These are phyloP conservation scores for Verticillium isaacii DNA, from an alignment of 2,329 filamentous ascomycete genomes.

Conservation along the genomic window DNA sequence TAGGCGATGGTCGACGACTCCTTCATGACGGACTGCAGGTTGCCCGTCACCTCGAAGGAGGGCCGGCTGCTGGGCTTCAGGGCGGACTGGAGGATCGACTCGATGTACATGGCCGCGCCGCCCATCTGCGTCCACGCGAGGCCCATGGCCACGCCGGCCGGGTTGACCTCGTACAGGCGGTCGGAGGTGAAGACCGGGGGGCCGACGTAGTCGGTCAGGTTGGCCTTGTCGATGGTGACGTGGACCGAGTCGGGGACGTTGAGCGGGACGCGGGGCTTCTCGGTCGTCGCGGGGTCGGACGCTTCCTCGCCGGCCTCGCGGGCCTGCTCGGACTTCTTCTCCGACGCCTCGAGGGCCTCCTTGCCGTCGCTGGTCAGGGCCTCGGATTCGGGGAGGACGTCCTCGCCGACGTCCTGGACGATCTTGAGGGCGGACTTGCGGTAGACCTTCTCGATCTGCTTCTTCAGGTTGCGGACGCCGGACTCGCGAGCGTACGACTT, in stretches of 20 bases:
- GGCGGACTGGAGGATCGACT: slow-evolving; percentile 86
- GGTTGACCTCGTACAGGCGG: slow-evolving; percentile 88
- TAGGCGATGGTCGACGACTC: slow-evolving; percentile 94
- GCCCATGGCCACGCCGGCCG: slow-evolving; percentile 94
- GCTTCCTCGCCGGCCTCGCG: slow-evolving; percentile 27
- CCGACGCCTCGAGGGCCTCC: slow-evolving; percentile 64
- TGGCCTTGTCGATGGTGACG: slow-evolving; percentile 80
- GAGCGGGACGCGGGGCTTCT: slow-evolving; percentile 69
- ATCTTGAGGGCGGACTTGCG: slow-evolving; percentile 96
- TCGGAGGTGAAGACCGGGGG: slow-evolving; percentile 95
- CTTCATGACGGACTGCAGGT: slow-evolving; percentile 96
- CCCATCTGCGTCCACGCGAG: slow-evolving; percentile 98
- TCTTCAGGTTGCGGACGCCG: slow-evolving; percentile 95
- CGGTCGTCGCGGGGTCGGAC: slow-evolving; percentile 26
- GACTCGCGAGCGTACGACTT: slow-evolving; percentile 98
- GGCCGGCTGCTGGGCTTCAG: slow-evolving; percentile 70
- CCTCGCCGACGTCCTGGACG: slow-evolving; percentile 87
- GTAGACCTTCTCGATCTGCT: slow-evolving; percentile 99
- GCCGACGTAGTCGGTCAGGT: slow-evolving; percentile 93
- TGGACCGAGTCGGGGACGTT: slow-evolving; percentile 84
- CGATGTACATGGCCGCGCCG: slow-evolving; percentile 92
- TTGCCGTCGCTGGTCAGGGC: slow-evolving; percentile 85
- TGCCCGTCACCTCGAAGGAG: slow-evolving; percentile 85
- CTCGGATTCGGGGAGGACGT: slow-evolving; percentile 72
- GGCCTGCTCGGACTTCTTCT: slow-evolving; percentile 63